Conservation (phyloP, 148 eudicot genomes). For the Chenopodium quinoa region DNA sequence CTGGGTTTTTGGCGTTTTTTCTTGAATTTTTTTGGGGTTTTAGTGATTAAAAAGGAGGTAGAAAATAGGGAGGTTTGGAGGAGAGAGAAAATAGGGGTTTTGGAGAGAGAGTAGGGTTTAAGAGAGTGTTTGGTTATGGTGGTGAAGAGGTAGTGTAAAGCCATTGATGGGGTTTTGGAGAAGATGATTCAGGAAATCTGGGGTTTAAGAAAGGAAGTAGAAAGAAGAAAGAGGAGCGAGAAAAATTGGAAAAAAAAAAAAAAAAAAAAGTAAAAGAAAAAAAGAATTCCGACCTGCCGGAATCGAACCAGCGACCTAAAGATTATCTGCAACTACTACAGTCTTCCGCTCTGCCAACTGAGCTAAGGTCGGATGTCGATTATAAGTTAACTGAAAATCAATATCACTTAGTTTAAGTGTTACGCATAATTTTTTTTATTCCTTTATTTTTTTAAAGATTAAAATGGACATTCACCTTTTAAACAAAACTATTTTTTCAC, state of each 20-base stretch:
- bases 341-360: constrained; percentile 70
- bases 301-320: constrained; percentile 91
- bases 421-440: no score
- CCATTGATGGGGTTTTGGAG: not conserved
- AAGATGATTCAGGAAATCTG: not conserved
- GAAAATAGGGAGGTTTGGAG: constrained; percentile 42
- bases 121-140: constrained; percentile 18
- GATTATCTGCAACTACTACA: constrained; percentile 51
- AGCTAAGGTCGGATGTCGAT: constrained; percentile 51
- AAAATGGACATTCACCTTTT: no score
- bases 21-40: constrained; percentile 69
- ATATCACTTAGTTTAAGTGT: no score
- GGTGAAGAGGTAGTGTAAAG: not conserved
- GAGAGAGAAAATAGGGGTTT: constrained; percentile 15
- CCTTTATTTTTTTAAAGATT: no score
- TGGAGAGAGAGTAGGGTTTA: constrained; percentile 3
- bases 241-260: not conserved
- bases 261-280: constrained; percentile 8
- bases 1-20: constrained; percentile 60
- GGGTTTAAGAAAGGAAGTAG: not conserved
- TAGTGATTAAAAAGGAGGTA: constrained; percentile 88
- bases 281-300: constrained; percentile 64
- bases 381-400: no score
- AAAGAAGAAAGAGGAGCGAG: not conserved
- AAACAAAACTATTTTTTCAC: no score